Conservation (phyloP, 2,329 filamentous ascomycete species). For the Chrysoporthe cubensis region DNA sequence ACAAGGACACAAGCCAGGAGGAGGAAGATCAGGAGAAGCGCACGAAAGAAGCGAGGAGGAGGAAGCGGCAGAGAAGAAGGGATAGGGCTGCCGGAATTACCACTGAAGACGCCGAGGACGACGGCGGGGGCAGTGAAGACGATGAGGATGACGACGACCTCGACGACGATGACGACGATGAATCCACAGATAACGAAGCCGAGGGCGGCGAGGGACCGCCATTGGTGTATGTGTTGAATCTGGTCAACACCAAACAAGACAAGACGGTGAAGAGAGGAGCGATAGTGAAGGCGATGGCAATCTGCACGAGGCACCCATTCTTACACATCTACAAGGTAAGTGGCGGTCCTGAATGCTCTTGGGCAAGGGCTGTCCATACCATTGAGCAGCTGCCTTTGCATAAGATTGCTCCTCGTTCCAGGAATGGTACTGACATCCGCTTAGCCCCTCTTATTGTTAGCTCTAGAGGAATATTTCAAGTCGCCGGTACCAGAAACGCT, state of each 20-base stretch:
- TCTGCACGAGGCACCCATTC: slow-evolving; percentile 96
- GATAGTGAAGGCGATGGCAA: slow-evolving; percentile 97
- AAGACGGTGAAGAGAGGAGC: slow-evolving; percentile 91
- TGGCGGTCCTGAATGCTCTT: neutral
- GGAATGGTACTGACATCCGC: slow-evolving; percentile 27
- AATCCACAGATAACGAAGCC: slow-evolving; percentile 64
- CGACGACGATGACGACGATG: slow-evolving; percentile 53
- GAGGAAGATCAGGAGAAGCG: slow-evolving; percentile 76
- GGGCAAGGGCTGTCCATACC: slow-evolving; percentile 36
- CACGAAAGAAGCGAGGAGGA: slow-evolving; percentile 57
- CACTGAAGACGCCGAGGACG: slow-evolving; percentile 52
- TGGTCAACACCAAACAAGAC: slow-evolving; percentile 98
- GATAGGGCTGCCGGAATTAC: slow-evolving; percentile 55
- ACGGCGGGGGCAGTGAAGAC: slow-evolving; percentile 45
- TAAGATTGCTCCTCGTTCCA: neutral
- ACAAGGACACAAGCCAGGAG: slow-evolving; percentile 87
- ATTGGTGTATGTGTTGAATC: slow-evolving; percentile 92
- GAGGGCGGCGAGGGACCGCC: slow-evolving; percentile 83
- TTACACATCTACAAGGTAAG: slow-evolving; percentile 92
- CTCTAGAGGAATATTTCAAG: slow-evolving; percentile 96
- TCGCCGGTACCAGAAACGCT: slow-evolving; percentile 86
- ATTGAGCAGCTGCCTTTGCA: neutral
- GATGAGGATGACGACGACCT: slow-evolving; percentile 52
- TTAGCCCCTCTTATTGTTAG: slow-evolving; percentile 84
- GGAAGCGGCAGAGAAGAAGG: slow-evolving; percentile 54